These are phyloP conservation scores for Tolypocladium inflatum DNA, from an alignment of 2,329 filamentous ascomycete genomes.

Conservation along the genomic window DNA sequence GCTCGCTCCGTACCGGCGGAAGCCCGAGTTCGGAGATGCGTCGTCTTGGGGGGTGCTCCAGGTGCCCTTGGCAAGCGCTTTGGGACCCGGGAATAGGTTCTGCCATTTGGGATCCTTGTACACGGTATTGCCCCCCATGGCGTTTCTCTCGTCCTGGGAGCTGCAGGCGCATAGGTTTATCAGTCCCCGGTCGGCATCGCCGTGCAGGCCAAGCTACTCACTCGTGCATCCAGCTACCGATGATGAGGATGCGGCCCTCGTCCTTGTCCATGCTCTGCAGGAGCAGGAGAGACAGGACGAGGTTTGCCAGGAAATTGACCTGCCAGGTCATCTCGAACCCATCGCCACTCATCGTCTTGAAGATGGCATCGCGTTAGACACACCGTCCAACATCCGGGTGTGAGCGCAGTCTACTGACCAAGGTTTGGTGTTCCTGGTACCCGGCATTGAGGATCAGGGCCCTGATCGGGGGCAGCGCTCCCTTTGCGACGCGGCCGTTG, in stretches of 20 bases:
- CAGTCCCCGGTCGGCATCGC: neutral
- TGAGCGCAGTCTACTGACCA: constrained; percentile 10
- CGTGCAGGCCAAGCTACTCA: constrained; percentile 8
- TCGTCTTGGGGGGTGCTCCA: constrained; percentile 23
- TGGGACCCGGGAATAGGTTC: constrained; percentile 18
- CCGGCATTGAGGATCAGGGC: constrained; percentile 27
- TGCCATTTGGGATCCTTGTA: constrained; percentile 14
- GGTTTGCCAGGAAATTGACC: constrained; percentile 21
- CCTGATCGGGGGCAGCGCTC: constrained; percentile 26
- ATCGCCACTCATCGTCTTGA: constrained; percentile 17
- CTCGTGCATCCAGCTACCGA: constrained; percentile 25
- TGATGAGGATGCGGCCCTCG: constrained; percentile 16
- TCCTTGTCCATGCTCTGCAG: constrained; percentile 21
- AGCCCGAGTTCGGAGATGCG: constrained; percentile 13
- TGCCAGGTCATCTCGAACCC: constrained; percentile 23
- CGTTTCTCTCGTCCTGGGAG: constrained; percentile 17
- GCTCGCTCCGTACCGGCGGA: constrained; percentile 27
- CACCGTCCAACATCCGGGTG: neutral
- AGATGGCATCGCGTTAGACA: neutral
- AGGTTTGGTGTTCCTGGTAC: constrained; percentile 14
- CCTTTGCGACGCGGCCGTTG: constrained; percentile 17
- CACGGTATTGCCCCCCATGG: constrained; percentile 5
- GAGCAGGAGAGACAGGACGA: constrained; percentile 18
- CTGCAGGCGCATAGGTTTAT: constrained; percentile 5
- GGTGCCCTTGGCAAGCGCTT: constrained; percentile 20